Percentiles rank a stretch among this genome's conserved stretches.
Evolutionary conservation across 1,284 basidiomycete species (phyloP).

Genomic region (Fomitopsis betulina): DNA sequence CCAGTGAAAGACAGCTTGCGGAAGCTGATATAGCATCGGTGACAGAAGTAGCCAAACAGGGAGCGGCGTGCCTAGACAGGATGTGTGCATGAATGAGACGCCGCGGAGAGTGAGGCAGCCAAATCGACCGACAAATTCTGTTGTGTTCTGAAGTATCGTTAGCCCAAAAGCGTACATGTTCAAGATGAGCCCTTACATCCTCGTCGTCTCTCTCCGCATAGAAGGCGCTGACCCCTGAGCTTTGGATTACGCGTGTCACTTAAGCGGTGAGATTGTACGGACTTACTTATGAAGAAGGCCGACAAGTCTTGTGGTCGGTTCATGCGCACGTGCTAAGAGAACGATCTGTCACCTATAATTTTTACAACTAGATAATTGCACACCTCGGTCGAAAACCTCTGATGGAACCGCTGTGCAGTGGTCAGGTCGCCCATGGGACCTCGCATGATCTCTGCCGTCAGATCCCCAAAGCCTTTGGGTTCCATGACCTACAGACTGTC

Average conservation of each 20-base stretch:
- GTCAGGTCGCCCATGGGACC: slow-evolving; percentile 18
- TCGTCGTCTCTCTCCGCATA: slow-evolving; percentile 23
- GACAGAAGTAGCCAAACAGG: slow-evolving; percentile 73
- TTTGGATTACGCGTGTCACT: background rate
- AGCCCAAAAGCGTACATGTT: background rate
- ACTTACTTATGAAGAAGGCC: slow-evolving; percentile 56
- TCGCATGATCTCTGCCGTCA: slow-evolving; percentile 27
- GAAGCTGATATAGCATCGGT: slow-evolving; percentile 69
- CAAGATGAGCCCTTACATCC: slow-evolving; percentile 14
- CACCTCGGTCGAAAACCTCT: slow-evolving; percentile 42
- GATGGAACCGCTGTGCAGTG: slow-evolving; percentile 20
- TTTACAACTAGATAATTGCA: background rate
- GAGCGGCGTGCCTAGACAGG: slow-evolving; percentile 59
- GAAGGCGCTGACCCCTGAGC: slow-evolving; percentile 10
- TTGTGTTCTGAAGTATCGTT: background rate
- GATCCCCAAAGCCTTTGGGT: slow-evolving; percentile 35
- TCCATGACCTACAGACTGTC: slow-evolving; percentile 29
- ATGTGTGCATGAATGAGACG: background rate
- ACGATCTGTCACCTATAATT: background rate
- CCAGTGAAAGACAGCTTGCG: slow-evolving; percentile 71
- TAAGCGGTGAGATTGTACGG: background rate
- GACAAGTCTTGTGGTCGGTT: slow-evolving; percentile 52
- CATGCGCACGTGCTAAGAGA: slow-evolving; percentile 28
- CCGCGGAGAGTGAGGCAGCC: background rate
- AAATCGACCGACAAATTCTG: slow-evolving; percentile 19